Conservation (phyloP, 768 basidiomycete species). For the Suillus spraguei region DNA sequence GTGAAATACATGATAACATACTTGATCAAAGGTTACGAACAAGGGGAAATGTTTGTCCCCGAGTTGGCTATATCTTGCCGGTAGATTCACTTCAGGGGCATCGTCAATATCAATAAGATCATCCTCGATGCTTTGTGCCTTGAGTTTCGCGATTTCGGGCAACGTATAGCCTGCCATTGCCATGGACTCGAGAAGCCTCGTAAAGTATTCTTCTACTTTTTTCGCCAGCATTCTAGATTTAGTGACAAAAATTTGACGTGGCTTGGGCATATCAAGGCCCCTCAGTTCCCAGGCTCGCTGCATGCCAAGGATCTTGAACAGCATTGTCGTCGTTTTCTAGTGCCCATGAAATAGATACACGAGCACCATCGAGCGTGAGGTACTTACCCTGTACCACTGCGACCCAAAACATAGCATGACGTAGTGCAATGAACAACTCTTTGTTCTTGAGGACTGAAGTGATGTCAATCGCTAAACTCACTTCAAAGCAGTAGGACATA, state of each 20-base stretch:
- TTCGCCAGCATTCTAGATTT: slow-evolving; percentile 64
- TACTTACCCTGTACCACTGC: slow-evolving; percentile 73
- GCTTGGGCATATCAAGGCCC: slow-evolving; percentile 40
- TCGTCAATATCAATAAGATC: slow-evolving; percentile 38
- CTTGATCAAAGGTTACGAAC: slow-evolving; percentile 67
- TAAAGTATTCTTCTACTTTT: slow-evolving; percentile 69
- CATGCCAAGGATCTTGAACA: slow-evolving; percentile 74
- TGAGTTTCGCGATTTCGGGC: slow-evolving; percentile 39
- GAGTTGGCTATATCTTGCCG: slow-evolving; percentile 55
- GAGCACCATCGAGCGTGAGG: neutral
- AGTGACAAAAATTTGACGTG: slow-evolving; percentile 73
- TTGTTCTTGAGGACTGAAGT: slow-evolving; percentile 45
- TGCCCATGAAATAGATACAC: neutral
- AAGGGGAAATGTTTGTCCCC: slow-evolving; percentile 66
- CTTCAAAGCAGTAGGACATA: slow-evolving; percentile 7
- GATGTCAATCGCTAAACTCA: neutral
- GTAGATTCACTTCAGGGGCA: slow-evolving; percentile 38
- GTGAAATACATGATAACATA: slow-evolving; percentile 26
- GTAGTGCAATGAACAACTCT: slow-evolving; percentile 58
- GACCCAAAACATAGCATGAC: slow-evolving; percentile 68
- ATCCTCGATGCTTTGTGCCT: slow-evolving; percentile 21
- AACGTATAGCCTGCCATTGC: slow-evolving; percentile 36
- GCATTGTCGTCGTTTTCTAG: slow-evolving; percentile 73
- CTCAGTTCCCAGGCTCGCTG: slow-evolving; percentile 52
- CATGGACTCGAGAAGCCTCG: slow-evolving; percentile 50